A percentile compares a stretch with the other conserved stretches of the same genome.
phyloP scores from a whole-genome alignment of 805 yeast genomes.

The Ogataea glucozyma region DNA sequence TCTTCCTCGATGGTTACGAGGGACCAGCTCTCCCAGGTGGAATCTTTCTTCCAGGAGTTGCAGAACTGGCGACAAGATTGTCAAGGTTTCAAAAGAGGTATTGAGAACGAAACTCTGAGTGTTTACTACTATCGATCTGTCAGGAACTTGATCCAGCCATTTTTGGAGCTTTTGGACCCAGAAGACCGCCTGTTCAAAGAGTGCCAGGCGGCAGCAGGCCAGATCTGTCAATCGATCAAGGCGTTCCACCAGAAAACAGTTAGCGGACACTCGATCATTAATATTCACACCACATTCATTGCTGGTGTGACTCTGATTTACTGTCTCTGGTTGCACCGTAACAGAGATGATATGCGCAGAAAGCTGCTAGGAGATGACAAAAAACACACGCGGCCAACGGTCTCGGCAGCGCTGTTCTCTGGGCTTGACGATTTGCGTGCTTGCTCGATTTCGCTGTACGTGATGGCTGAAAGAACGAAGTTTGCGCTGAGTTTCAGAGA shows the following conservation, averaged over 20 bases:
- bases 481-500: conserved; percentile 64
- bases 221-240: conserved; percentile 62
- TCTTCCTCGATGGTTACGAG: conserved; percentile 31
- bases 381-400: conserved; percentile 60
- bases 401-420: conserved; percentile 52
- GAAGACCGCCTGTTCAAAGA: conserved; percentile 60
- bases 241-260: conserved; percentile 64
- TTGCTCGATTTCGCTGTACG: conserved; percentile 63
- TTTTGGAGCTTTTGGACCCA: conserved; percentile 60
- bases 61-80: conserved; percentile 60
- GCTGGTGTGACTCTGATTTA: conserved; percentile 70
- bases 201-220: conserved; percentile 74
- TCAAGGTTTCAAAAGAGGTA: conserved; percentile 45
- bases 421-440: conserved; percentile 65
- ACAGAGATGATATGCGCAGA: conserved; percentile 57
- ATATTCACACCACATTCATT: conserved; percentile 65
- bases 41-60: conserved; percentile 51
- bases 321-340: conserved; percentile 66
- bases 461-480: conserved; percentile 65
- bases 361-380: conserved; percentile 55
- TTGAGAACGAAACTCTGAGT: conserved; percentile 60
- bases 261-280: conserved; percentile 63
- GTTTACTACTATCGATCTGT: conserved; percentile 62
- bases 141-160: conserved; percentile 62
- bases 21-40: conserved; percentile 51